phyloP scores from a whole-genome alignment of 768 basidiomycete genomes.

The Russula olivacea region DNA sequence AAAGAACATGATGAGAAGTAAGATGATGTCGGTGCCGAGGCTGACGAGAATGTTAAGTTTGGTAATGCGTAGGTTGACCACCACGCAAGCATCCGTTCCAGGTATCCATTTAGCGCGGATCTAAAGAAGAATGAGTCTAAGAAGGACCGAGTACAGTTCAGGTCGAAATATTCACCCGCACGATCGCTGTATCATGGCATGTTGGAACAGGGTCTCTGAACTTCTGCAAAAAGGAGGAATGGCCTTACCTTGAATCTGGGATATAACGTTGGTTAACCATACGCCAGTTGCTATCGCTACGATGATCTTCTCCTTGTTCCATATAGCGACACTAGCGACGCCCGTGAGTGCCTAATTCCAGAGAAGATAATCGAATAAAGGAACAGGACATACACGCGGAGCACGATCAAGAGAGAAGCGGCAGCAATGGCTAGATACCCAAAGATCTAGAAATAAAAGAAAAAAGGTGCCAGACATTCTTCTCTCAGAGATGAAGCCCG shows the following conservation, averaged over 20 bases:
- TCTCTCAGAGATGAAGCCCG: neutral
- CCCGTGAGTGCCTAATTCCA: neutral
- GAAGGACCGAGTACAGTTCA: neutral
- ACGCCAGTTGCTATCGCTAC: neutral
- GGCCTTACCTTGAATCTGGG: neutral
- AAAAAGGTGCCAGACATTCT: neutral
- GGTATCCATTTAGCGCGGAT: neutral
- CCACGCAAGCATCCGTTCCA: neutral
- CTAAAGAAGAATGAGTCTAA: neutral
- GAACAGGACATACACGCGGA: neutral
- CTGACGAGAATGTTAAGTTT: neutral
- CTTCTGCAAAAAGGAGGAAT: neutral
- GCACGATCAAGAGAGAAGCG: neutral
- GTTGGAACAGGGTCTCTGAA: neutral
- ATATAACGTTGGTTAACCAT: neutral
- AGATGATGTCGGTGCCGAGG: neutral
- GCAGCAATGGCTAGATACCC: neutral
- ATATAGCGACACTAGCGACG: neutral
- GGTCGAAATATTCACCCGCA: neutral
- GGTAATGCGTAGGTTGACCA: neutral
- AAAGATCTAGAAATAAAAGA: neutral
- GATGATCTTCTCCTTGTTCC: neutral
- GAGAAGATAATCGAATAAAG: neutral
- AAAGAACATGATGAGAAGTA: neutral
- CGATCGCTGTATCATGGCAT: neutral